Evolutionary conservation across 2,329 filamentous ascomycete genomes (phyloP), one percentile per base, ranked within the genome.

Genomic region (Purpureocillium lavendulum): DNA sequence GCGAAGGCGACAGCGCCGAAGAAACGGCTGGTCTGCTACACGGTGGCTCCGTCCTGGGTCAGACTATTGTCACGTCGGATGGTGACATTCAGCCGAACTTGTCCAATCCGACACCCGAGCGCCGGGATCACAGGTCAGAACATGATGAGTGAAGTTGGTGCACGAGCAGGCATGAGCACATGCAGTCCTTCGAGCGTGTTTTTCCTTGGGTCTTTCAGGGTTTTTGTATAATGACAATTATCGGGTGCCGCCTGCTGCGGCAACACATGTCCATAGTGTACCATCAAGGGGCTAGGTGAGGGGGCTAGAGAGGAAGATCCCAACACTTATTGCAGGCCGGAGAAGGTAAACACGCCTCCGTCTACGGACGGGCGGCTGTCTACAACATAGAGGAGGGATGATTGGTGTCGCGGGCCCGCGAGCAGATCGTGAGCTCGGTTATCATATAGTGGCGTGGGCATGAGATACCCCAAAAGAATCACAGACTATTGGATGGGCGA

Each of bases 11-110:
- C 4, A 61, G 60, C 18, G 58, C 63, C 11, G 70, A 69, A 40
- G 70, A 76, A 33, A 55, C 56, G 7, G 61, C 62, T 2, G 69
- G 67, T 1, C 56, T 76, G 21, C 55, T 77, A 31, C 59, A 60
- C 11, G 59, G 62, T 9, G 62, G 59, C 36, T 49, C 56, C 30
- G 65, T 65, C 31, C 50, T 51, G 11, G 46, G 46, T 6, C 61
- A 65, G 15, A 58, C 59, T 9, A 47, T 65, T 2, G 53, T 66
- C 30, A 64, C 64, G 2, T 54, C 60, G 2, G 63, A 69, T 28
- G 65, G 64, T 4, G 63, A 68, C 39, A 51, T 61, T 24, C 54
- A 67, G 38, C 56, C 65, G 4, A 61, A 58, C 30, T 49, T 59
- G 6, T 36, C 49, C 31, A 40, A 48, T 31, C 34, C 36, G 4